Conservation (phyloP, 768 basidiomycete genomes). For the Lentinula boryana region DNA sequence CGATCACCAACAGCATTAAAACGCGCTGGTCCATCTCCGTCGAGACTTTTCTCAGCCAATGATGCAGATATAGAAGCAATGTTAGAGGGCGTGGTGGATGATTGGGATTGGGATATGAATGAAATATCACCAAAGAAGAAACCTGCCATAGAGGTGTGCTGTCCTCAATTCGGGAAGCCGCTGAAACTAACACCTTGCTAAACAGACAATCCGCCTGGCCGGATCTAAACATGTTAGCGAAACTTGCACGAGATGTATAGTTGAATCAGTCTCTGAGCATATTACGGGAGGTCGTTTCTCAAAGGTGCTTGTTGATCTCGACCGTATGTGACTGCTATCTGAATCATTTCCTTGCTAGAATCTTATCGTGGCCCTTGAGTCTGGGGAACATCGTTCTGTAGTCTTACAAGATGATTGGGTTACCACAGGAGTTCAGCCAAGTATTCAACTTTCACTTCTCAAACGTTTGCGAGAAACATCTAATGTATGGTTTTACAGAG, state of each 20-base stretch:
- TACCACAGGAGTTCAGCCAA: slow-evolving; percentile 50
- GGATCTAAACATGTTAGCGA: slow-evolving; percentile 20
- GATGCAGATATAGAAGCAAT: slow-evolving; percentile 43
- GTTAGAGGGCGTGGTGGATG: slow-evolving; percentile 63
- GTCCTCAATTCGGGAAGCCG: background rate
- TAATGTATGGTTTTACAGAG: slow-evolving; percentile 33
- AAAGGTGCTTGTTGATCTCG: slow-evolving; percentile 30
- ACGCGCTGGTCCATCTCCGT: slow-evolving; percentile 13
- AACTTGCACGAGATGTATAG: slow-evolving; percentile 50
- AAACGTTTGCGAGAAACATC: background rate
- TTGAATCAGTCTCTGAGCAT: slow-evolving; percentile 39
- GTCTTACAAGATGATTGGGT: slow-evolving; percentile 78
- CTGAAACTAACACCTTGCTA: background rate
- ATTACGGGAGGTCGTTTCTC: slow-evolving; percentile 23
- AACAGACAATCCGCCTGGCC: slow-evolving; percentile 3
- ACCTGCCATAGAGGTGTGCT: slow-evolving; percentile 11
- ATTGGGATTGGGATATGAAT: slow-evolving; percentile 65
- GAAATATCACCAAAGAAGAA: slow-evolving; percentile 46
- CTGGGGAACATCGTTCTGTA: slow-evolving; percentile 38
- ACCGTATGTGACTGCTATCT: background rate
- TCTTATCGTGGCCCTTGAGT: slow-evolving; percentile 42
- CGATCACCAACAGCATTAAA: slow-evolving; percentile 5
- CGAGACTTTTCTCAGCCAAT: slow-evolving; percentile 18
- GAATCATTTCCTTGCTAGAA: slow-evolving; percentile 26
- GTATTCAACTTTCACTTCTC: slow-evolving; percentile 28